Conservation (phyloP, 1,139 yeast genomes). For the Geotrichum phurueaensis region DNA sequence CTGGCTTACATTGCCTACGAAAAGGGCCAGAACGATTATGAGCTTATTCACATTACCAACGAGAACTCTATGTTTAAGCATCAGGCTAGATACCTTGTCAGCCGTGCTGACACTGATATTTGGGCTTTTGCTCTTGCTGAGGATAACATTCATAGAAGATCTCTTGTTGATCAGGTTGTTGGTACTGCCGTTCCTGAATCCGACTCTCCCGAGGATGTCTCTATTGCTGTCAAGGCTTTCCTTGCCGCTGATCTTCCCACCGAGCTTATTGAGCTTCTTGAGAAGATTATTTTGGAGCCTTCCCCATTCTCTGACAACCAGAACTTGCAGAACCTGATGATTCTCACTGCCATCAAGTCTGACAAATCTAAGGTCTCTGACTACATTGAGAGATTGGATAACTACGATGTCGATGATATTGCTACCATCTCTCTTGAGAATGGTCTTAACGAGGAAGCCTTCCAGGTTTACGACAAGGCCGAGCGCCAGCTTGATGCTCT, state of each 20-base stretch:
- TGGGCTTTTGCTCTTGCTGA: slow-evolving; percentile 75
- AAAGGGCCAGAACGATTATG: slow-evolving; percentile 87
- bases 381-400: slow-evolving; percentile 84
- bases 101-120: slow-evolving; percentile 72
- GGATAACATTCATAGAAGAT: slow-evolving; percentile 83
- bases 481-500: slow-evolving; percentile 75
- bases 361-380: slow-evolving; percentile 79
- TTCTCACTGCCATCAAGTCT: slow-evolving; percentile 92
- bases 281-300: slow-evolving; percentile 92
- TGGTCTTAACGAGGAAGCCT: slow-evolving; percentile 87
- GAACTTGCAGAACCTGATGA: slow-evolving; percentile 85
- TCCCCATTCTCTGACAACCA: slow-evolving; percentile 95
- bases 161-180: slow-evolving; percentile 85
- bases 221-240: slow-evolving; percentile 92
- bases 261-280: slow-evolving; percentile 84
- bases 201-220: slow-evolving; percentile 91
- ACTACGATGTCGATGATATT: slow-evolving; percentile 89
- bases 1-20: slow-evolving; percentile 95
- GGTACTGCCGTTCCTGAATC: slow-evolving; percentile 96
- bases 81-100: slow-evolving; percentile 89
- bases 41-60: slow-evolving; percentile 83
- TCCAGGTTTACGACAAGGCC: slow-evolving; percentile 83
- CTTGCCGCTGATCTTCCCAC: slow-evolving; percentile 92
- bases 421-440: slow-evolving; percentile 89
- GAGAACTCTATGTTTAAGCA: slow-evolving; percentile 97